A percentile compares a stretch with the other conserved stretches of the same genome.
These are phyloP conservation scores for Lachancea lanzarotensis DNA, from an alignment of 805 yeast genomes.

Conservation along the genomic window DNA sequence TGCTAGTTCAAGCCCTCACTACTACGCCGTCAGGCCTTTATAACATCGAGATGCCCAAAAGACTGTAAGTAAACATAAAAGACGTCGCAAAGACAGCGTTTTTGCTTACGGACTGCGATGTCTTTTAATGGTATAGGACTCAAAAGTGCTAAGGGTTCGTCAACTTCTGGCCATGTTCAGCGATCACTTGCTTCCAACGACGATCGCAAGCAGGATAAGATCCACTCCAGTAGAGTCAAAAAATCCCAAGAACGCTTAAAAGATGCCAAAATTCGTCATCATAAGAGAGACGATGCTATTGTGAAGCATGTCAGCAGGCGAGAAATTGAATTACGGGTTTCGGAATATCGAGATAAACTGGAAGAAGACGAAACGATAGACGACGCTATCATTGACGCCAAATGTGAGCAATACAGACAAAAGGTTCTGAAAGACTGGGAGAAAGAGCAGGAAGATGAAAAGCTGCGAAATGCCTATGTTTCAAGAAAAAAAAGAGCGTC, in stretches of 20 bases:
- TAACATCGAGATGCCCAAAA: no score
- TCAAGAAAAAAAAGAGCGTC: conserved; percentile 2
- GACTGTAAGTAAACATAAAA: no score
- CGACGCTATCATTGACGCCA: conserved; percentile 17
- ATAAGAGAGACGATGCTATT: conserved; percentile 10
- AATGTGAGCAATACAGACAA: conserved; percentile 18
- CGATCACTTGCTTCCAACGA: conserved; percentile 22
- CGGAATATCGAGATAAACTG: conserved; percentile 24
- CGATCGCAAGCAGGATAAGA: conserved; percentile 7
- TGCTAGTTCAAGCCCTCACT: no score
- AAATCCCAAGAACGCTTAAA: conserved; percentile 6
- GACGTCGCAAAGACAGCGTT: not conserved
- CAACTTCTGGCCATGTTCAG: conserved; percentile 32
- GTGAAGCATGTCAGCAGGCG: conserved; percentile 19
- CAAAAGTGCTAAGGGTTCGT: conserved; percentile 30
- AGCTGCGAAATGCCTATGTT: conserved; percentile 6
- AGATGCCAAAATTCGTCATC: not conserved
- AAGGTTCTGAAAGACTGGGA: conserved; percentile 9
- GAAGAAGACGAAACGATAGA: conserved; percentile 17
- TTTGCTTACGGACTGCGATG: conserved; percentile 11
- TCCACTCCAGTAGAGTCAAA: conserved; percentile 7
- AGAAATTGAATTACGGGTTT: conserved; percentile 25
- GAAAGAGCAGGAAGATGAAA: conserved; percentile 7
- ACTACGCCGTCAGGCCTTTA: no score
- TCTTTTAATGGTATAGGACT: conserved; percentile 30